Evolutionary conservation across 2,329 filamentous ascomycete species (phyloP).

Genomic region (Nothopassalora personata): DNA sequence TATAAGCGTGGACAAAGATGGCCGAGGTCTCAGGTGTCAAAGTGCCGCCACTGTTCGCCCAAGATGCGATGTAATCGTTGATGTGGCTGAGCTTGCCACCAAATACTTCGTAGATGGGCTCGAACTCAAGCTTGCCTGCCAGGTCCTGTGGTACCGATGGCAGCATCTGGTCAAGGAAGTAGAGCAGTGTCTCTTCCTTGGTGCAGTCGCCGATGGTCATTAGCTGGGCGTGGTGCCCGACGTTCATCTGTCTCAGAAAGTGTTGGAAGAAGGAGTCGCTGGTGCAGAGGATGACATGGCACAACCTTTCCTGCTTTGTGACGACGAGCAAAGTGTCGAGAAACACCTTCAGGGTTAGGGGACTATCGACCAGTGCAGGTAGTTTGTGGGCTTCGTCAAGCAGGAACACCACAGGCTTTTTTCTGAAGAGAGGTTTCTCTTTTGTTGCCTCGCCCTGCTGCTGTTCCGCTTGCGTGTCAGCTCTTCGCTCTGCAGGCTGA

Average conservation of each 20-base stretch:
- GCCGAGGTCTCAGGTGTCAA: slow-evolving; percentile 14
- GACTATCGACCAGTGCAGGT: slow-evolving; percentile 15
- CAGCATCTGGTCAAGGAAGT: slow-evolving; percentile 11
- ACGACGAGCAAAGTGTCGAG: slow-evolving; percentile 19
- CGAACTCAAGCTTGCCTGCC: slow-evolving; percentile 11
- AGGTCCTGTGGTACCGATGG: slow-evolving; percentile 9
- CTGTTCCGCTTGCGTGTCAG: not conserved
- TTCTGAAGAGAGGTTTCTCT: slow-evolving; percentile 10
- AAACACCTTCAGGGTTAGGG: slow-evolving; percentile 16
- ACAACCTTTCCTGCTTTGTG: slow-evolving; percentile 17
- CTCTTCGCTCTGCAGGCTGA: not conserved
- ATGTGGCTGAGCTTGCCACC: slow-evolving; percentile 18
- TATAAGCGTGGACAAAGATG: slow-evolving; percentile 18
- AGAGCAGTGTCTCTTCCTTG: slow-evolving; percentile 11
- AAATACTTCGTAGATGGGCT: slow-evolving; percentile 17
- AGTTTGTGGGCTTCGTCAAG: slow-evolving; percentile 18
- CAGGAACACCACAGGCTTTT: slow-evolving; percentile 16
- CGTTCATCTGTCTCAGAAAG: slow-evolving; percentile 19
- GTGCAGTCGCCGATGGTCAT: slow-evolving; percentile 18
- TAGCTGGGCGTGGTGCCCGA: slow-evolving; percentile 17
- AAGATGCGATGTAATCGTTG: slow-evolving; percentile 17
- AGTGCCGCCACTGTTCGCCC: slow-evolving; percentile 11
- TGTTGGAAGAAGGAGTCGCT: slow-evolving; percentile 20
- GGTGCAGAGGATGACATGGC: slow-evolving; percentile 17
- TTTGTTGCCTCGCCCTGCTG: not conserved